These are phyloP conservation scores for Saposhnikovia divaricata DNA, from an alignment of 129 eudicot genomes.

Conservation along the genomic window DNA sequence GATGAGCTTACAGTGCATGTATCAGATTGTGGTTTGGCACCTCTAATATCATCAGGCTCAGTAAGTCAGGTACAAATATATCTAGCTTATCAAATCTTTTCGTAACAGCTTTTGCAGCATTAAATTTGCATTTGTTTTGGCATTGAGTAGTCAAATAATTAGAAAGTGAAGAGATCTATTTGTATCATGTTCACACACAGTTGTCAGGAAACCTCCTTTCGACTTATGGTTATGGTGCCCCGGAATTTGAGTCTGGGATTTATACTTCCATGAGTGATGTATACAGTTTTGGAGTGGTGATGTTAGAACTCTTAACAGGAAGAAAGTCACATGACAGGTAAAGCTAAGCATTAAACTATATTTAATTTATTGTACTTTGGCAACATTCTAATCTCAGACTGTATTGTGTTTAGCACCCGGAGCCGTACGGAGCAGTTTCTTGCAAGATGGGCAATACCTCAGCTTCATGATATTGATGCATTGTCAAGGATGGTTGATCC, in stretches of 20 bases:
- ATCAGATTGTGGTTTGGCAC: constrained; percentile 91
- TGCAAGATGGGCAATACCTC: constrained; percentile 66
- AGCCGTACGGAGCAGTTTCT: constrained; percentile 41
- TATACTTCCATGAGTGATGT: constrained; percentile 82
- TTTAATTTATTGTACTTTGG: not conserved
- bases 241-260: constrained; percentile 77
- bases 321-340: constrained; percentile 92
- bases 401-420: constrained; percentile 2
- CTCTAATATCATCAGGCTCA: constrained; percentile 62
- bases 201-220: constrained; percentile 73
- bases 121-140: not conserved
- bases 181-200: constrained; percentile 30
- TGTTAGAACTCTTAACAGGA: constrained; percentile 88
- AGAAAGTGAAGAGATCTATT: not conserved
- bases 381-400: not conserved
- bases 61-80: constrained; percentile 65
- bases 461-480: constrained; percentile 85
- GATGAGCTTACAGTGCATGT: constrained; percentile 78
- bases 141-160: not conserved
- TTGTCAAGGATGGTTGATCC: constrained; percentile 78
- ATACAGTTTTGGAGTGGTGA: constrained; percentile 91
- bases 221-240: constrained; percentile 82
- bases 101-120: not conserved
- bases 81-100: not conserved
- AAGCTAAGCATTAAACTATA: not conserved